Conservation (phyloP, 2,329 filamentous ascomycete species). For the Cladosporium sp. region DNA sequence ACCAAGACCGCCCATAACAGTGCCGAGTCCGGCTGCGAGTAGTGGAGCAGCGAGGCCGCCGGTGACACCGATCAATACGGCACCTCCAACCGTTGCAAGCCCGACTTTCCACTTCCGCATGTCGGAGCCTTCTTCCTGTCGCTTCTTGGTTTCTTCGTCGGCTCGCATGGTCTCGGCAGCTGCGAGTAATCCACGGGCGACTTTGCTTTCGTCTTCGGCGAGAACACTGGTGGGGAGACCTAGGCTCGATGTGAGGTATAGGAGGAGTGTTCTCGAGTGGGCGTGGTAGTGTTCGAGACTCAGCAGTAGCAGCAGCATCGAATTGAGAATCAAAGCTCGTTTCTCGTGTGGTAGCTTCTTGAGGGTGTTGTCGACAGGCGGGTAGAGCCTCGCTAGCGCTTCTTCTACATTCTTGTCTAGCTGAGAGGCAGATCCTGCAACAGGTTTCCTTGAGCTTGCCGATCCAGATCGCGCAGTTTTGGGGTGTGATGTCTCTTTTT, state of each 20-base stretch:
- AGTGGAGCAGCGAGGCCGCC: slow-evolving; percentile 77
- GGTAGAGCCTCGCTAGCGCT: slow-evolving; percentile 35
- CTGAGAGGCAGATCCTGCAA: slow-evolving; percentile 22
- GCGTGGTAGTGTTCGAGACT: slow-evolving; percentile 42
- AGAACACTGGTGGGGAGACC: slow-evolving; percentile 35
- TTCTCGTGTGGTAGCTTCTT: slow-evolving; percentile 37
- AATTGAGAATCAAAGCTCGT: slow-evolving; percentile 39
- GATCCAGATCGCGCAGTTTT: slow-evolving; percentile 26
- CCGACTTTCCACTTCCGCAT: slow-evolving; percentile 77
- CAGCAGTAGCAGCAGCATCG: slow-evolving; percentile 39
- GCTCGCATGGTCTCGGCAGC: slow-evolving; percentile 76
- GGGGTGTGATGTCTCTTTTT: slow-evolving; percentile 40
- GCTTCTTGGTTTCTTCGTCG: slow-evolving; percentile 73
- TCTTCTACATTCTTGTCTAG: slow-evolving; percentile 33
- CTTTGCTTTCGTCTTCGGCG: slow-evolving; percentile 57
- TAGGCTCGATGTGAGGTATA: slow-evolving; percentile 38
- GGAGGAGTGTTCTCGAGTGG: slow-evolving; percentile 38
- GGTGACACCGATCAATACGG: slow-evolving; percentile 80
- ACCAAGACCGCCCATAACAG: slow-evolving; percentile 73
- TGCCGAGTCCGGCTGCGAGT: slow-evolving; percentile 75
- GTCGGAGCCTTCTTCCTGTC: slow-evolving; percentile 65
- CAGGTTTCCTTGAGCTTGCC: slow-evolving; percentile 24
- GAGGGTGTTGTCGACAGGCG: slow-evolving; percentile 41
- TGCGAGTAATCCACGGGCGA: slow-evolving; percentile 72
- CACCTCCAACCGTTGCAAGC: slow-evolving; percentile 82